A percentile compares a stretch with the other conserved stretches of the same genome.
These are phyloP conservation scores for Neurospora sp. DNA, from an alignment of 495 filamentous ascomycete genomes.

Conservation along the genomic window DNA sequence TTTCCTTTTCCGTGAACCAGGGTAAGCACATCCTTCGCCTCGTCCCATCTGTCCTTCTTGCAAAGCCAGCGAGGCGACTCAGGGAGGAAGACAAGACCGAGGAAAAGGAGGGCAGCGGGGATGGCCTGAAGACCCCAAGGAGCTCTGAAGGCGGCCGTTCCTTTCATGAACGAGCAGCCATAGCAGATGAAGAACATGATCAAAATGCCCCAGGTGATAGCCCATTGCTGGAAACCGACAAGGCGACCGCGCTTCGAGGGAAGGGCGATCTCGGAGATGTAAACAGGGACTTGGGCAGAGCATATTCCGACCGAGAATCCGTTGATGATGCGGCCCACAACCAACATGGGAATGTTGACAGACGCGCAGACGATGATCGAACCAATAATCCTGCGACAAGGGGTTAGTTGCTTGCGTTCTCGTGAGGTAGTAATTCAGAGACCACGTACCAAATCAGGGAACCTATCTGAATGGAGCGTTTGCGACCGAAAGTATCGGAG, in stretches of 20 bases:
- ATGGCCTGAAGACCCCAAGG: conserved; percentile 73
- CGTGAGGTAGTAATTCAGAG: neutral
- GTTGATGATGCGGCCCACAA: conserved; percentile 68
- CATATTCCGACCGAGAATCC: conserved; percentile 67
- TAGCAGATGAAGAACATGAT: conserved; percentile 74
- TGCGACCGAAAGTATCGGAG: conserved; percentile 59
- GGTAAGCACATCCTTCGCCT: conserved; percentile 51
- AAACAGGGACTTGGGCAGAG: conserved; percentile 71
- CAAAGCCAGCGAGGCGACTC: conserved; percentile 74
- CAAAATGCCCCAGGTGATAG: conserved; percentile 71
- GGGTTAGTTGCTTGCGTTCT: neutral
- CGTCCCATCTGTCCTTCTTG: conserved; percentile 64
- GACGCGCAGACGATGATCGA: conserved; percentile 60
- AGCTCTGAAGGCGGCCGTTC: conserved; percentile 54
- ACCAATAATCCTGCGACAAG: conserved; percentile 36
- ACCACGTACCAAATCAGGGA: conserved; percentile 49
- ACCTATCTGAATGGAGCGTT: conserved; percentile 54
- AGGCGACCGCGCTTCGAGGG: conserved; percentile 61
- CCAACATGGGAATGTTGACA: conserved; percentile 64
- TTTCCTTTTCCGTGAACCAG: conserved; percentile 61
- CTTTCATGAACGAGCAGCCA: conserved; percentile 56
- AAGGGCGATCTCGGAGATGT: conserved; percentile 63
- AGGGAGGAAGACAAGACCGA: conserved; percentile 55
- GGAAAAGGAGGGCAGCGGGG: conserved; percentile 53
- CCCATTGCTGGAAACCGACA: conserved; percentile 65